These are phyloP conservation scores for Carex myosuroides DNA, from an alignment of 176 grass and related monocot species.

Conservation along the genomic window DNA sequence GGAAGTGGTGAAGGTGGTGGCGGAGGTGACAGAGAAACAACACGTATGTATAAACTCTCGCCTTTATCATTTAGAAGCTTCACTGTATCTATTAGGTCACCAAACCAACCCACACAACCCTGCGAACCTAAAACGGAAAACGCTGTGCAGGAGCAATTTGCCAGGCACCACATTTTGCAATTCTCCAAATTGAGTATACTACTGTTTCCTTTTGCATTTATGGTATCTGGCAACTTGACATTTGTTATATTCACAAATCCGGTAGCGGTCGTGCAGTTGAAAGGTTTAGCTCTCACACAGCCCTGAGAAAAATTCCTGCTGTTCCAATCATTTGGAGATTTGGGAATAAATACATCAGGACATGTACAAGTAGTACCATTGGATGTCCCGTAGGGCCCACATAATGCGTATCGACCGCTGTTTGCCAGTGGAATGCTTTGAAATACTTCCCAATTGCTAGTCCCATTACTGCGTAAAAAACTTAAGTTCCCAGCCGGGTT, in stretches of 20 bases:
- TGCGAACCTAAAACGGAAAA: constrained; percentile 8
- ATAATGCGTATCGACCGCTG: neutral
- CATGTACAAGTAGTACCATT: neutral
- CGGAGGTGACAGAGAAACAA: neutral
- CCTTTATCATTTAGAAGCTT: constrained; percentile 9
- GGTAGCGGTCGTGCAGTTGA: neutral
- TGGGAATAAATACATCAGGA: neutral
- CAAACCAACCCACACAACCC: constrained; percentile 22
- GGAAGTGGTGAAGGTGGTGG: neutral
- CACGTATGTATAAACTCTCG: constrained; percentile 11
- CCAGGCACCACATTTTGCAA: constrained; percentile 4
- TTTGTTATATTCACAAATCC: neutral
- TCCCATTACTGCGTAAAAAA: constrained; percentile 11
- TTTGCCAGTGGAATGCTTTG: constrained; percentile 13
- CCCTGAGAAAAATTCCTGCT: neutral
- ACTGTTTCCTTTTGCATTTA: constrained; percentile 7
- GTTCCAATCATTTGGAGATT: neutral
- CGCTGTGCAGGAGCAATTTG: neutral
- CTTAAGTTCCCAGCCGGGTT: constrained; percentile 7
- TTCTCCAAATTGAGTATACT: neutral
- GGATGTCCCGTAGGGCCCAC: constrained; percentile 2
- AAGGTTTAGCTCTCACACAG: constrained; percentile 11
- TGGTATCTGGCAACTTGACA: constrained; percentile 15
- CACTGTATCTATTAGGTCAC: constrained; percentile 16
- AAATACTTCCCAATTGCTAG: constrained; percentile 5